Base-by-base conservation (phyloP, 805 yeast species). In the Barnettozyma pratensis region DNA sequence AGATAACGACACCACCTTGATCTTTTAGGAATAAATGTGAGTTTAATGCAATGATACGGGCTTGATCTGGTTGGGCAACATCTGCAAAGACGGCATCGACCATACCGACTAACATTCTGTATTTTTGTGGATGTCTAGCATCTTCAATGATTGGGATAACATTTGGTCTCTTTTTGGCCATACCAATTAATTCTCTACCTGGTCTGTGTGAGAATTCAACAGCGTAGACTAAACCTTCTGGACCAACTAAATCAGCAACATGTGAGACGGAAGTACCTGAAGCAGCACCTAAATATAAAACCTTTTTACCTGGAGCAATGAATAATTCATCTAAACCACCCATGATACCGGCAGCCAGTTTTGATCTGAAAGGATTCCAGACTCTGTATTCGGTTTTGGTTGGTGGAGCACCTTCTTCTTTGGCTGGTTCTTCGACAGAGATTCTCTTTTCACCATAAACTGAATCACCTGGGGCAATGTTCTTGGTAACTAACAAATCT, bases 141-240 rank as follows among this genome's bases (percentile, higher is more conserved):
- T 94, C 99, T 75, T 94, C 99, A 70, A 94, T 91, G 72, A 94
- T 94, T 65, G 99, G 99, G 60, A 94, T 89, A 51, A 94, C 95
- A 68, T 94, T 94, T 58, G 99, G 98, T 82, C 99, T 88, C 95
- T 94, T 94, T 83, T 92, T 94, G 69, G 99, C 99, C 99, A 94
- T 94, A 65, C 95, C 88, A 66, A 94, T 92, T 74, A 94, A 81
- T 74, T 94, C 99, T 80, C 99, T 87, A 72, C 99, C 99, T 67
- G 98, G 96, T 81, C 99, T 87, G 82, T 94, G 98, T 56, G 97
- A 90, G 78, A 94, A 94, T 77, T 94, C 99, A 60, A 94, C 99
- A 51, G 99, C 99, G 71, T 94, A 94, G 47, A 94, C 99, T 68
- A 89, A 78, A 72, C 99, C 99, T 75, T 90, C 97, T 70, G 99